Evolutionary conservation across 495 filamentous ascomycete genomes (phyloP), one percentile per base, ranked within the genome.

Genomic region (Rostrohypoxylon terebratum): DNA sequence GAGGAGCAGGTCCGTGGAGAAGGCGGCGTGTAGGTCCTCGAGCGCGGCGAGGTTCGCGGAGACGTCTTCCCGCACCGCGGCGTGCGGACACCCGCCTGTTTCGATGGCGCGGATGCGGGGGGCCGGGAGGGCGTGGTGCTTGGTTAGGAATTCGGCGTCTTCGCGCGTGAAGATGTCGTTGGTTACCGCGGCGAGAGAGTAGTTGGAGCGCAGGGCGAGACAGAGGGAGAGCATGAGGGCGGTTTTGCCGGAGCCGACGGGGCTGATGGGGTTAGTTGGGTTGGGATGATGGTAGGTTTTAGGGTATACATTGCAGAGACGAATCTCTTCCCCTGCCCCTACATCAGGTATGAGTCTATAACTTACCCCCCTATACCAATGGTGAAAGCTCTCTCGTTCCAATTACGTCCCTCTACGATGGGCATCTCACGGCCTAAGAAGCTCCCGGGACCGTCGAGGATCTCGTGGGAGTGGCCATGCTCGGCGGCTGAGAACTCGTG

Each of bases 111-210:
- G 88, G 84, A 99, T 98, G 54, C 95, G 92, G 1, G 80, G 71
- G 0, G 94, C 83, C 0, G 95, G 90, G 0, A 99, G 92, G 28
- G 96, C 96, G 67, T 86, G 81, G 87, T 97, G 87, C 47, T 89
- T 88, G 61, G 92, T 94, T 0, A 99, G 91, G 87, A 99, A 99
- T 77, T 98, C 96, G 81, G 93, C 93, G 83, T 99, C 96, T 84
- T 99, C 96, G 67, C 92, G 92, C 25, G 96, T 98, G 87, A 99
- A 99, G 86, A 98, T 98, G 84, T 99, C 96, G 84, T 99, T 99
- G 31, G 96, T 99, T 2, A 99, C 94, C 42, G 94, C 96, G 3
- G 96, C 96, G 72, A 99, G 90, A 75, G 90, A 93, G 84, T 93
- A 93, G 25, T 86, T 77, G 53, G 88, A 82, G 34, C 96, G 90